phyloP scores from a whole-genome alignment of 2,329 filamentous ascomycete genomes.

The Aureobasidium sp. region DNA sequence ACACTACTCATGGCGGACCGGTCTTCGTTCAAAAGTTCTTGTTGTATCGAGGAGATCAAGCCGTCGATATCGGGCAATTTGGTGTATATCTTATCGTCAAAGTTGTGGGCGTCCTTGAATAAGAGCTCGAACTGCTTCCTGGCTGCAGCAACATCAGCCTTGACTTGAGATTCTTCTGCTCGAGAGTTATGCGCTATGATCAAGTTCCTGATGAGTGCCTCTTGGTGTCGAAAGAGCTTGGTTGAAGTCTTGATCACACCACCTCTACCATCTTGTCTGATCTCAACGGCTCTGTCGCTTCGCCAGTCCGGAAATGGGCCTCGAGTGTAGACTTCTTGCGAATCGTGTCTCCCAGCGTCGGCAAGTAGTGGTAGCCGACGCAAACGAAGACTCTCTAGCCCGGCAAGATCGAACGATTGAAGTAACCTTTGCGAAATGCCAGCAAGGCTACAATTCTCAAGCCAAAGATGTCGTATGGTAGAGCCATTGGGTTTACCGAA shows the following conservation, averaged over 20 bases:
- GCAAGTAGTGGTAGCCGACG: slow-evolving; percentile 32
- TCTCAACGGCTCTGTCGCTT: slow-evolving; percentile 18
- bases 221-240: slow-evolving; percentile 1
- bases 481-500: slow-evolving; percentile 27
- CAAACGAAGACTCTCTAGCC: slow-evolving; percentile 36
- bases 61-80: neutral
- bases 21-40: neutral
- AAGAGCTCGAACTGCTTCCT: slow-evolving; percentile 2
- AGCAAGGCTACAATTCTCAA: slow-evolving; percentile 37
- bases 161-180: neutral
- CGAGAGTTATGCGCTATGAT: neutral
- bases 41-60: neutral
- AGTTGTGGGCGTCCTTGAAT: slow-evolving; percentile 13
- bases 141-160: neutral
- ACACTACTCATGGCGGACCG: neutral
- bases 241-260: slow-evolving; percentile 13
- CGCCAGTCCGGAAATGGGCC: slow-evolving; percentile 20
- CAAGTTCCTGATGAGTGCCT: slow-evolving; percentile 19
- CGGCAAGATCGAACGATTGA: slow-evolving; percentile 23
- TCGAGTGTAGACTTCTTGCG: slow-evolving; percentile 22
- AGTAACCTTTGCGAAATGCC: slow-evolving; percentile 21
- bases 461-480: slow-evolving; percentile 37
- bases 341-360: slow-evolving; percentile 2
- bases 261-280: slow-evolving; percentile 23
- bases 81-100: slow-evolving; percentile 21